Base-by-base conservation (phyloP, 768 basidiomycete species). In the Amanita jacksonii region DNA sequence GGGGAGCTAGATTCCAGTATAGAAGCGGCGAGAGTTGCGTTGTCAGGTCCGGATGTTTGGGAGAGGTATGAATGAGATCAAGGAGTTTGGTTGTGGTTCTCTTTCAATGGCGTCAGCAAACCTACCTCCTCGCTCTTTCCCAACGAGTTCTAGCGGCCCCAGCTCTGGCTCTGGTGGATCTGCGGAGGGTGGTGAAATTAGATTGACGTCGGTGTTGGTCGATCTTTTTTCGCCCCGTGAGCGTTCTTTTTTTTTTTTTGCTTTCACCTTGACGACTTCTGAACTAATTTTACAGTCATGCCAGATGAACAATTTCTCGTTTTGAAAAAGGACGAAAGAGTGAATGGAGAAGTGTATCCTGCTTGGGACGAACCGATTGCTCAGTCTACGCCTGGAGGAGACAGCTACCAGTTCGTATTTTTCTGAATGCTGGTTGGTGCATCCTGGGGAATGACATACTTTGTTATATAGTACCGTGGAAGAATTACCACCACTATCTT, bases 231-330 rank as follows among this genome's bases (percentile, higher is more conserved):
- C 73, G 39, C 56, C 61, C 36, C 67, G 74, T 74, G 54, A 37
- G 72, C 63, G 10, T 20, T 2, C 6, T 32, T 13, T 4, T 19
- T 9, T 19, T 22, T 18, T n/a, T n/a, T n/a, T n/a, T n/a, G n/a
- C n/a, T n/a, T n/a, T n/a, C n/a, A n/a, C n/a, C n/a, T n/a, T n/a
- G n/a, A n/a, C n/a, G n/a, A n/a, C n/a, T n/a, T n/a, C n/a, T n/a
- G n/a, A n/a, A n/a, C n/a, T n/a, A n/a, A n/a, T n/a, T n/a, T 34
- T n/a, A n/a, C n/a, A n/a, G n/a, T n/a, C n/a, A n/a, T n/a, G n/a
- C 8, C 48, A 77, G 73, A 71, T 52, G 72, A 77, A 53, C 74
- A 74, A 53, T 66, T 60, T 28, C 67, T 70, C 49, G 68, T 73
- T 18, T 50, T 77, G 28, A 65, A 64, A 58, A 72, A 65, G 51